A percentile compares a stretch with the other conserved stretches of the same genome.
These are phyloP conservation scores for Botrytis deweyae DNA, from an alignment of 2,329 filamentous ascomycete species.

Conservation along the genomic window DNA sequence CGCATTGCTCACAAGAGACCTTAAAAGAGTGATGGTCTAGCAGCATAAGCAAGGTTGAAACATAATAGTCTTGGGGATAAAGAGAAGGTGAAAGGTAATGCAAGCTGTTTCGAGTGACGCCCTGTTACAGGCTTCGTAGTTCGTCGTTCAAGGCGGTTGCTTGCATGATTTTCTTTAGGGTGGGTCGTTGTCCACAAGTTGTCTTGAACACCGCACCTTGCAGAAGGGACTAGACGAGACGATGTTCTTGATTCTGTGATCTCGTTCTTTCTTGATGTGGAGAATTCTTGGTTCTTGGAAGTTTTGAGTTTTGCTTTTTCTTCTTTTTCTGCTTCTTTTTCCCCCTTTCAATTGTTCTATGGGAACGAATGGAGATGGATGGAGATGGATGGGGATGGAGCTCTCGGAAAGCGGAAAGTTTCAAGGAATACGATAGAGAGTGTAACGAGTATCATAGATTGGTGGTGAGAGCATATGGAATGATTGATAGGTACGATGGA, in stretches of 20 bases:
- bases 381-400: background rate
- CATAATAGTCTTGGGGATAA: background rate
- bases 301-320: background rate
- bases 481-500: background rate
- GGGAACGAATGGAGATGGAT: background rate
- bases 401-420: background rate
- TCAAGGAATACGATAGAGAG: slow-evolving; percentile 21
- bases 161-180: slow-evolving; percentile 19
- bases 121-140: slow-evolving; percentile 18
- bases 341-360: background rate
- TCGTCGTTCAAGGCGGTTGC: slow-evolving; percentile 19
- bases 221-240: background rate
- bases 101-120: slow-evolving; percentile 20
- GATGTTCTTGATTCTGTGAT: background rate
- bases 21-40: slow-evolving; percentile 22
- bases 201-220: slow-evolving; percentile 20
- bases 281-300: background rate
- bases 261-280: slow-evolving; percentile 12
- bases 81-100: slow-evolving; percentile 18
- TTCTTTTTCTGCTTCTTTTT: background rate
- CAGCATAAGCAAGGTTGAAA: background rate
- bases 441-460: slow-evolving; percentile 11
- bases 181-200: slow-evolving; percentile 19
- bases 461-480: slow-evolving; percentile 17
- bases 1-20: slow-evolving; percentile 28